Evolutionary conservation across 2,329 filamentous ascomycete genomes (phyloP).

Genomic region (Neonectria punicea): DNA sequence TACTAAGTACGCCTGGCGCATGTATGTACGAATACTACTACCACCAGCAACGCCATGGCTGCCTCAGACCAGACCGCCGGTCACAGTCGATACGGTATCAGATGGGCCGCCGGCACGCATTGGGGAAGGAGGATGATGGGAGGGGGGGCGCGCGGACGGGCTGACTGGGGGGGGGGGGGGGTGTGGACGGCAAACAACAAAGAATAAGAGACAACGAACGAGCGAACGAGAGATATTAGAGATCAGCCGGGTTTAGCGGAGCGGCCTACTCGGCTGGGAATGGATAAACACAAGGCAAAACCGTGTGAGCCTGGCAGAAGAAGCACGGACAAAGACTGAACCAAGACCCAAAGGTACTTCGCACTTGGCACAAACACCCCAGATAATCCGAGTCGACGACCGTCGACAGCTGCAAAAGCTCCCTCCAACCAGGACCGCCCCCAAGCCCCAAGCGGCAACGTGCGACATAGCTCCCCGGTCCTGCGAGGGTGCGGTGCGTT

Average conservation of each 20-base stretch:
- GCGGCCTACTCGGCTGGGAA: slow-evolving; percentile 14
- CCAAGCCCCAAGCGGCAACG: slow-evolving; percentile 35
- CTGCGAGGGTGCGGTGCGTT: slow-evolving; percentile 27
- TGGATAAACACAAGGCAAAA: slow-evolving; percentile 19
- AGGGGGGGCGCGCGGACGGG: slow-evolving; percentile 9
- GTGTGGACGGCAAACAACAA: slow-evolving; percentile 6
- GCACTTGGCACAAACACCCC: not conserved
- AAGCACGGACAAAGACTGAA: slow-evolving; percentile 21
- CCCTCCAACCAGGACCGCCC: slow-evolving; percentile 26
- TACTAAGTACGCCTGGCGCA: not conserved
- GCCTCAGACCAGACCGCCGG: slow-evolving; percentile 24
- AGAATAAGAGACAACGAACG: slow-evolving; percentile 12
- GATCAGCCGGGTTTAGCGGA: slow-evolving; percentile 34
- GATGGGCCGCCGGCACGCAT: slow-evolving; percentile 18
- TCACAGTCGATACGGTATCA: slow-evolving; percentile 25
- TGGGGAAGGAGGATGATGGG: slow-evolving; percentile 10
- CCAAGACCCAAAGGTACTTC: not conserved
- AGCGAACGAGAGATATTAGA: slow-evolving; percentile 30
- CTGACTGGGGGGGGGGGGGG: slow-evolving; percentile 11
- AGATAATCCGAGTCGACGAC: slow-evolving; percentile 3
- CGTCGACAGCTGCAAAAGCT: not conserved
- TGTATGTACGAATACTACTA: slow-evolving; percentile 5
- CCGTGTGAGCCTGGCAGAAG: slow-evolving; percentile 18
- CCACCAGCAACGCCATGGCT: slow-evolving; percentile 21
- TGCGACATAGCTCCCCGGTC: slow-evolving; percentile 33